Evolutionary conservation across 2,329 filamentous ascomycete species (phyloP), one percentile per base, ranked within the genome.

Genomic region (Claviceps fusiformis): DNA sequence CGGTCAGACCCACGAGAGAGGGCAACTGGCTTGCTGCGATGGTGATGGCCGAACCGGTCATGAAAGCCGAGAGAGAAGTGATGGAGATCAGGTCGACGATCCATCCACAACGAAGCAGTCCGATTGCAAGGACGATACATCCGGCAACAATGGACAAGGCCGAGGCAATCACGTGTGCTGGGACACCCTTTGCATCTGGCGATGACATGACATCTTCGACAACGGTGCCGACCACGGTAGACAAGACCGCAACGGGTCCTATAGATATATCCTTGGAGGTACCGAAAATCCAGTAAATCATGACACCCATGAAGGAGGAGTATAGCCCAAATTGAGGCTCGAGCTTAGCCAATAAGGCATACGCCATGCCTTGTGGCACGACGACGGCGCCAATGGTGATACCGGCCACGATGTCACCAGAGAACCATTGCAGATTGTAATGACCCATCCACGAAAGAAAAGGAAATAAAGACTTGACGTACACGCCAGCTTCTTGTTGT

Each of bases 261-360:
- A 97, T 97, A 10, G 92, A 96, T 65, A 98, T 97, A 69, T 98
- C 92, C 68, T 97, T 98, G 15, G 92, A 96, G 0, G 93, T 98
- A 39, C 91, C 93, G 65, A 97, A 97, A 66, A 96, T 87, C 92
- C 92, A 97, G 71, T 98, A 98, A 58, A 95, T 78, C 59, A 95
- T 69, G 17, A 95, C 91, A 52, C 92, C 93, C 79, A 96, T 93
- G 67, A 98, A 97, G 0, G 92, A 96, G 0, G 92, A 93, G 57
- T 73, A 73, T 0, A 97, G 79, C 53, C 92, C 92, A 64, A 85
- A 97, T 66, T 97, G 78, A 6, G 86, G 80, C 0, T 81, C 77
- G n/a, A 97, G 77, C 58, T 85, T 79, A 48, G 92, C 92, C 31
- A 97, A 77, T 58, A 84, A 76, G 35, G 92, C 91, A 70, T 97